Base-by-base conservation (phyloP, 176 grass and related monocot species). In the Tuctoria greenei region DNA sequence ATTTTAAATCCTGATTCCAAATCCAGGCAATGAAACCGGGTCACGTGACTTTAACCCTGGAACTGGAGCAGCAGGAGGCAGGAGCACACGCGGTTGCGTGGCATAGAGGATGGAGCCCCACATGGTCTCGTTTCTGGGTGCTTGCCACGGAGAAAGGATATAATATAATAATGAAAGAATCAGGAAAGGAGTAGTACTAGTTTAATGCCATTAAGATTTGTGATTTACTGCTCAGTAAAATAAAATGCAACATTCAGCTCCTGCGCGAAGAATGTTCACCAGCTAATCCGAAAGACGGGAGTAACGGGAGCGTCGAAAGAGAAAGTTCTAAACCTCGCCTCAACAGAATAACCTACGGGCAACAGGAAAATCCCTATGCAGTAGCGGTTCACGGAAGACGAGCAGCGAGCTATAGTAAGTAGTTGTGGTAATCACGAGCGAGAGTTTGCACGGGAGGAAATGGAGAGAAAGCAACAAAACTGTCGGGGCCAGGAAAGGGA, bases 1-100 rank as follows among this genome's bases (percentile, higher is more conserved):
- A 52, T n/a, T n/a, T n/a, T 75, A 82, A 75, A 83, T 68, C n/a
- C 50, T 49, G 23, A 80, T 28, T 34, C 66, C 37, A 28, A 74
- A 74, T 66, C 70, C 46, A 45, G 20, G 36, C 34, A 21, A 43
- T 71, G 54, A 84, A 65, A 64, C 17, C 0, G 57, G 66, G 18
- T 71, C 55, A 71, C 55, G 5, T 57, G 50, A 65, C n/a, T 34
- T 64, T 43, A 35, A 42, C 58, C 18, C 7, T 37, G 31, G 21
- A 61, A 76, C 45, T 11, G 21, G 50, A 10, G 54, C 8, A 47
- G 15, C 67, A 61, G 37, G 14, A 16, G 51, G 3, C 67, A 61
- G 37, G 14, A 16, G 51, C 3, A 0, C 63, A 68, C 51, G 40
- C 72, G 28, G 28, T 67, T 67, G 81, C 49, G 51, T 39, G 26